Conservation (phyloP, 129 eudicot species). For the Silybum marianum region DNA sequence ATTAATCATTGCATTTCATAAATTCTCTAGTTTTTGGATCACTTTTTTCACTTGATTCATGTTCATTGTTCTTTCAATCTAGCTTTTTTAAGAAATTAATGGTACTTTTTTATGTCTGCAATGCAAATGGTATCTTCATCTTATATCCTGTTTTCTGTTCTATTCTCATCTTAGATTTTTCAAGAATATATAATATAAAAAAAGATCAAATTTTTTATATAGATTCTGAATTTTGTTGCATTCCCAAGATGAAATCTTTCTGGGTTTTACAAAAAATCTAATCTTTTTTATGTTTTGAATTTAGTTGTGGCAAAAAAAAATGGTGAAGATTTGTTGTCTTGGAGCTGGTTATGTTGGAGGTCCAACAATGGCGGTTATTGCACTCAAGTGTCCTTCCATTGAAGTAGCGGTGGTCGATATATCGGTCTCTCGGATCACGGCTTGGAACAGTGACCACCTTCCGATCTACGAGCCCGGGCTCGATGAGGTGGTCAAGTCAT, state of each 20-base stretch:
- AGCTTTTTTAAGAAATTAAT: constrained; percentile 7
- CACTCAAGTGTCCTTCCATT: constrained; percentile 63
- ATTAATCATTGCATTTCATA: neutral
- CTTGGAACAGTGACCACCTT: constrained; percentile 76
- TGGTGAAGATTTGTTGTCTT: constrained; percentile 87
- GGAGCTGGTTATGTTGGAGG: constrained; percentile 90
- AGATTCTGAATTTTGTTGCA: constrained; percentile 38
- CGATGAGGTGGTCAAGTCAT: constrained; percentile 71
- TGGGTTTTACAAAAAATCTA: constrained; percentile 8
- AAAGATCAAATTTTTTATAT: neutral
- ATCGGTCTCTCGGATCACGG: constrained; percentile 62
- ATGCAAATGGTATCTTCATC: neutral
- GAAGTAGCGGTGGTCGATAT: constrained; percentile 75
- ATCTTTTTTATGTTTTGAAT: constrained; percentile 15
- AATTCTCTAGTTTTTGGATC: neutral
- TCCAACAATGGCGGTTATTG: constrained; percentile 84
- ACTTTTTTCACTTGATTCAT: neutral
- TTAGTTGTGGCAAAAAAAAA: constrained; percentile 29
- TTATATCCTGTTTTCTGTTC: neutral
- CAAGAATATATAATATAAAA: neutral
- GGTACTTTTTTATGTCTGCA: constrained; percentile 7
- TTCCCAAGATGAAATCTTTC: constrained; percentile 2
- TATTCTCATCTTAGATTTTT: neutral
- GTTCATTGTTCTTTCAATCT: constrained; percentile 1
- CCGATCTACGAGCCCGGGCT: constrained; percentile 86